A percentile compares a stretch with the other conserved stretches of the same genome.
Evolutionary conservation across 2,329 filamentous ascomycete genomes (phyloP).

Genomic region (Pyricularia sp.): DNA sequence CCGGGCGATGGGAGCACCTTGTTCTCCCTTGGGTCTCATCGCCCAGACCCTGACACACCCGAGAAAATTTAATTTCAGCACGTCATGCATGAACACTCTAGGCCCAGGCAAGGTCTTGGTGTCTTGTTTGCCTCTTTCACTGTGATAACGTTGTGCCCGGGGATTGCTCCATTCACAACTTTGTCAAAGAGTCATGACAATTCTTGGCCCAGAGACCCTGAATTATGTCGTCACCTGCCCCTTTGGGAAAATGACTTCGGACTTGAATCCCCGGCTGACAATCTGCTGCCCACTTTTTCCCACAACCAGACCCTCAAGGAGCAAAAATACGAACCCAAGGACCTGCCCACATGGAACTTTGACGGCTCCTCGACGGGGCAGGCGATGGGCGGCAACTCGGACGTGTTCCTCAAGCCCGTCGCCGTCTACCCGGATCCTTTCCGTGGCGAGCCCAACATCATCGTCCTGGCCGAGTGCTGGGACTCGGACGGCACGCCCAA

Average conservation of each 20-base stretch:
- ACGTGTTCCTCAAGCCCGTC: conserved; percentile 39
- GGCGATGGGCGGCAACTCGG: conserved; percentile 69
- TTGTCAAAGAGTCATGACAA: neutral
- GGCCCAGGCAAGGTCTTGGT: neutral
- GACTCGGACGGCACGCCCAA: conserved; percentile 90
- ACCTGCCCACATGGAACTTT: conserved; percentile 70
- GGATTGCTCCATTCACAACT: neutral
- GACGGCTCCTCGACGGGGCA: conserved; percentile 70
- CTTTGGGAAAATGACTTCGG: neutral
- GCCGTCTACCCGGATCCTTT: conserved; percentile 78
- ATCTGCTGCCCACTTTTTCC: neutral
- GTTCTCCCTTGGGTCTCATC: neutral
- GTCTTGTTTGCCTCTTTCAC: neutral
- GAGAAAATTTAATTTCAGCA: neutral
- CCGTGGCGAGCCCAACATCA: conserved; percentile 70
- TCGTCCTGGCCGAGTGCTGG: conserved; percentile 93
- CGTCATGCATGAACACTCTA: neutral
- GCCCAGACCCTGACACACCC: neutral
- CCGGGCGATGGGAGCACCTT: neutral
- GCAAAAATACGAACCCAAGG: conserved; percentile 26
- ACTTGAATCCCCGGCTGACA: neutral
- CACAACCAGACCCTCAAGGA: conserved; percentile 9
- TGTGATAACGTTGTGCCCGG: neutral
- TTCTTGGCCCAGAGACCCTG: neutral
- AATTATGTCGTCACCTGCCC: neutral